Evolutionary conservation across 768 basidiomycete species (phyloP).

Genomic region (Mycena epipterygia): DNA sequence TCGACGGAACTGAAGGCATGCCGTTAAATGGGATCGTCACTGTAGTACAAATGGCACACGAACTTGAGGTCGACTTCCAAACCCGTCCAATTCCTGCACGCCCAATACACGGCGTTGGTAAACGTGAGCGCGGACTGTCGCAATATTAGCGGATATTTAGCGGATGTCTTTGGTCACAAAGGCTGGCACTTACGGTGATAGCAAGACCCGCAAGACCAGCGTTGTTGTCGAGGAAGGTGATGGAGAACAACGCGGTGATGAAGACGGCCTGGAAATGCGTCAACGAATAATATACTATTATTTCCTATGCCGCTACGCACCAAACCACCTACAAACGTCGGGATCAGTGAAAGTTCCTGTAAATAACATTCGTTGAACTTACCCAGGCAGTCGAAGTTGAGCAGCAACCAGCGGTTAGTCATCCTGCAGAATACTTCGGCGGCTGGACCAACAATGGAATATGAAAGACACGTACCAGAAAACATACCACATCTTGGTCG

Average conservation of each 20-base stretch:
- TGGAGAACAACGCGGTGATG: constrained; percentile 69
- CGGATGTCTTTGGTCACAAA: neutral
- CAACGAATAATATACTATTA: too few relatives aligned
- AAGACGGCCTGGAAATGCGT: constrained; percentile 56
- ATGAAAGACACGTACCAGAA: constrained; percentile 51
- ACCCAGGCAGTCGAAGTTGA: constrained; percentile 29
- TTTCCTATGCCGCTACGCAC: neutral
- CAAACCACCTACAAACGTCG: constrained; percentile 16
- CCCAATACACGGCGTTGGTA: constrained; percentile 41
- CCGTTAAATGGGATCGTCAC: neutral
- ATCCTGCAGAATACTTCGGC: constrained; percentile 63
- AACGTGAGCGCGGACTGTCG: constrained; percentile 50
- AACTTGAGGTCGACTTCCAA: constrained; percentile 73
- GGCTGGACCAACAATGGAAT: constrained; percentile 72
- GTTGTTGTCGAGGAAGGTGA: constrained; percentile 58
- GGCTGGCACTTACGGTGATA: constrained; percentile 55
- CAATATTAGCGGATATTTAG: neutral
- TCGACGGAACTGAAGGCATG: constrained; percentile 79
- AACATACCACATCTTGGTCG: constrained; percentile 86
- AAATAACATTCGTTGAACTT: neutral
- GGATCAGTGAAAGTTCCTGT: neutral
- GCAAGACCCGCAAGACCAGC: constrained; percentile 64
- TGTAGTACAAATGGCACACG: constrained; percentile 23
- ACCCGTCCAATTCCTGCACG: constrained; percentile 43
- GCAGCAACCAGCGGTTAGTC: constrained; percentile 28